Conservation (phyloP, 352 stramenopile species). For the Pythium phragmiticola region DNA sequence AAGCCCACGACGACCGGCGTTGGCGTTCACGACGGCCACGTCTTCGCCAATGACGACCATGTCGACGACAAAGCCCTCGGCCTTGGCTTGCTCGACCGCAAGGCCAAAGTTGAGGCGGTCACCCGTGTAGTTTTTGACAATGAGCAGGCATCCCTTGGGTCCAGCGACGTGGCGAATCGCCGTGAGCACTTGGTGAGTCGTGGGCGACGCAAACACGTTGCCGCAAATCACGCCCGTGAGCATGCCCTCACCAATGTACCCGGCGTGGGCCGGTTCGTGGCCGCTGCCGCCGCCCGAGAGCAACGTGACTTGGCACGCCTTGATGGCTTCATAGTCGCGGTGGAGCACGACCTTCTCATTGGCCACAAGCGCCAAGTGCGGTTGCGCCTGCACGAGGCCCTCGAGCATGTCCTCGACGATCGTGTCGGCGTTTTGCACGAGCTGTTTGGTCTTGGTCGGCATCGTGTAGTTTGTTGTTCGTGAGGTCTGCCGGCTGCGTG, state of each 20-base stretch:
- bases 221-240: conserved; percentile 96
- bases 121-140: conserved; percentile 99
- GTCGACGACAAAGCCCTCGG: conserved; percentile 86
- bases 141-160: conserved; percentile 89
- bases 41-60: conserved; percentile 98
- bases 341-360: conserved; percentile 71
- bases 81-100: conserved; percentile 94
- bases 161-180: conserved; percentile 91
- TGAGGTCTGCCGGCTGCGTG: not conserved
- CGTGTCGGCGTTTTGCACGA: conserved; percentile 42
- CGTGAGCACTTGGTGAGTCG: conserved; percentile 91
- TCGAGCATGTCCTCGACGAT: conserved; percentile 83
- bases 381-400: conserved; percentile 60
- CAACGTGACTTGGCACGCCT: conserved; percentile 70
- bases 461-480: not conserved
- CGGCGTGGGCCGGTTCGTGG: conserved; percentile 96
- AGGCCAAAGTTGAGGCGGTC: conserved; percentile 99
- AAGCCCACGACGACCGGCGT: conserved; percentile 95
- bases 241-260: conserved; percentile 96
- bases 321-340: conserved; percentile 61
- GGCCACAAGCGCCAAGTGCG: conserved; percentile 63
- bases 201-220: conserved; percentile 95
- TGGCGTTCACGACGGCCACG: conserved; percentile 88
- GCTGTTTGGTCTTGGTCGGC: conserved; percentile 36
- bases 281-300: conserved; percentile 73